A percentile compares a stretch with the other conserved stretches of the same genome.
These are phyloP conservation scores for Kodamaea plutei DNA, from an alignment of 1,139 yeast genomes.

Conservation along the genomic window DNA sequence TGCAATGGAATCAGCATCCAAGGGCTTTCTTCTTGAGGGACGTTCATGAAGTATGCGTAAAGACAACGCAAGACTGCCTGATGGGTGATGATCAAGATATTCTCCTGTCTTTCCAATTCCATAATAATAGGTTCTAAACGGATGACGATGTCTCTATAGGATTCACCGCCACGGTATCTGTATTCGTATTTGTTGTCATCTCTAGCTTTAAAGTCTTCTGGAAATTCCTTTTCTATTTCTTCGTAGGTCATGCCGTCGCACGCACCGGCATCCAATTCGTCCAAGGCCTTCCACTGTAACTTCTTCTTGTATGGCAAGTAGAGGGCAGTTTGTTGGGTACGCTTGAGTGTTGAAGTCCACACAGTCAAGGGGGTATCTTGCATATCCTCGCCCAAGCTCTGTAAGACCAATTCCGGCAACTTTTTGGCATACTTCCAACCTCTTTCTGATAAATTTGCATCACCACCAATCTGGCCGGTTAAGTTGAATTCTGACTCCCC, in stretches of 20 bases:
- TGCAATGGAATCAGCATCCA: conserved; percentile 99
- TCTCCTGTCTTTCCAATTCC: conserved; percentile 97
- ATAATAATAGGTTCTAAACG: conserved; percentile 93
- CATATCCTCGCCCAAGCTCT: conserved; percentile 68
- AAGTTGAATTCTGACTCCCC: conserved; percentile 92
- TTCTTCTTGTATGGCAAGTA: conserved; percentile 72
- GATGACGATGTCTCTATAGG: conserved; percentile 91
- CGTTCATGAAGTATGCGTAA: conserved; percentile 97
- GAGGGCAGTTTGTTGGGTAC: conserved; percentile 93
- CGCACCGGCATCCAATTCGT: conserved; percentile 96
- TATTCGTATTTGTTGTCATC: conserved; percentile 96
- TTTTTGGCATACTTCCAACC: conserved; percentile 83
- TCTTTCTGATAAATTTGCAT: conserved; percentile 78
- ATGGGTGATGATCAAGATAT: conserved; percentile 91
- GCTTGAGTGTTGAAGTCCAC: conserved; percentile 90
- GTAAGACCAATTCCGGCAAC: conserved; percentile 71
- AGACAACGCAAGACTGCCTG: conserved; percentile 96
- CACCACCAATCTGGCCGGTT: conserved; percentile 96
- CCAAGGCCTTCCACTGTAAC: conserved; percentile 93
- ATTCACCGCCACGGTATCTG: conserved; percentile 95
- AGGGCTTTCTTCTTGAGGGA: conserved; percentile 95
- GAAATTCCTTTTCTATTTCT: conserved; percentile 73
- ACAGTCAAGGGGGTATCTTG: conserved; percentile 69
- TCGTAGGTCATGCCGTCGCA: conserved; percentile 95
- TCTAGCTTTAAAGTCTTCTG: conserved; percentile 92